Evolutionary conservation across 73 alveolate genomes (phyloP).

Genomic region (Diophrys appendiculata): DNA sequence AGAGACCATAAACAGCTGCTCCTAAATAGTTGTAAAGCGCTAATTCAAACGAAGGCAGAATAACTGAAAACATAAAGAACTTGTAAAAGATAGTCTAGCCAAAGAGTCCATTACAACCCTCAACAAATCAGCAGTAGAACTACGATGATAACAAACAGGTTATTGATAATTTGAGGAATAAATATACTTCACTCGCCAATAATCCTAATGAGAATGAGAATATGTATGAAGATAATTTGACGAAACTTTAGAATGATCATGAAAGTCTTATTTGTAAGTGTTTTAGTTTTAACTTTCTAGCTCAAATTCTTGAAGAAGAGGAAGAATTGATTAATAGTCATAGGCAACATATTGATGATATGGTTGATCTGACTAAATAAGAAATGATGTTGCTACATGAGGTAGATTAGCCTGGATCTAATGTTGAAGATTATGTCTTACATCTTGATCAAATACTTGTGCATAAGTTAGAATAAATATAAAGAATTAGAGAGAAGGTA

Average conservation of each 20-base stretch:
- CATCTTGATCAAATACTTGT: slow-evolving; percentile 61
- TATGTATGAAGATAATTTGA: too few relatives aligned
- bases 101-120: too few relatives aligned
- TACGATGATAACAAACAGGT: too few relatives aligned
- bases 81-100: too few relatives aligned
- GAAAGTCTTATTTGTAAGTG: slow-evolving; percentile 39
- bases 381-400: slow-evolving; percentile 66
- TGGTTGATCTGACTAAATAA: slow-evolving; percentile 67
- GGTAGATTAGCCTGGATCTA: slow-evolving; percentile 73
- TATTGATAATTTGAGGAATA: too few relatives aligned
- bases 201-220: too few relatives aligned
- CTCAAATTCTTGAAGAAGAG: slow-evolving; percentile 66
- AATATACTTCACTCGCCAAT: too few relatives aligned
- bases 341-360: slow-evolving; percentile 65
- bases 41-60: too few relatives aligned
- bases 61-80: too few relatives aligned
- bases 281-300: neutral
- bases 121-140: too few relatives aligned
- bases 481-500: slow-evolving; percentile 45
- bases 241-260: slow-evolving; percentile 47
- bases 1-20: too few relatives aligned
- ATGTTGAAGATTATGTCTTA: slow-evolving; percentile 63
- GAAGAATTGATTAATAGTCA: slow-evolving; percentile 67
- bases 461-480: slow-evolving; percentile 54
- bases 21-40: too few relatives aligned